A percentile compares a stretch with the other conserved stretches of the same genome.
Conservation (phyloP, 192 early-diverging fungal genomes). For the Dissophora globulifera region DNA sequence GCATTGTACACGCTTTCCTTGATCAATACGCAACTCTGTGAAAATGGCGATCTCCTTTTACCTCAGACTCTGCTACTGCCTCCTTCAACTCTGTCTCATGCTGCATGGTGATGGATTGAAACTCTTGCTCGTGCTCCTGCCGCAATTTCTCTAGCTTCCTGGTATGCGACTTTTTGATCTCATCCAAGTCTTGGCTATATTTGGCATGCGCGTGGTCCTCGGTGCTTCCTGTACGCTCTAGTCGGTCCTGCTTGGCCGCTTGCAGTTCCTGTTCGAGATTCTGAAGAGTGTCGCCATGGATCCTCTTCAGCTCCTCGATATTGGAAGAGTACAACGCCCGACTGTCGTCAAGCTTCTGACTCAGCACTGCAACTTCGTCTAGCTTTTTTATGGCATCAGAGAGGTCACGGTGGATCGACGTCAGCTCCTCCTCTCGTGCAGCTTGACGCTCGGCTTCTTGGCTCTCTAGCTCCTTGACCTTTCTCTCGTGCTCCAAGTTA, state of each 20-base stretch:
- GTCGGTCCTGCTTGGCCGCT: constrained; percentile 7
- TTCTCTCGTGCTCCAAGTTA: constrained; percentile 15
- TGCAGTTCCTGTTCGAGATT: constrained; percentile 38
- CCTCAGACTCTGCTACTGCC: constrained; percentile 16
- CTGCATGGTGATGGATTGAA: background rate
- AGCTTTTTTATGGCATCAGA: constrained; percentile 5
- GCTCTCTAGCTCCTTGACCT: constrained; percentile 5
- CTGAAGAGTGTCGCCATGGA: constrained; percentile 42
- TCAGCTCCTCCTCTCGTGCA: constrained; percentile 11
- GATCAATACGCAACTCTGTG: background rate
- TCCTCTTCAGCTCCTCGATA: constrained; percentile 35
- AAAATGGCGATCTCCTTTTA: background rate
- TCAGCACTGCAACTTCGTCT: background rate
- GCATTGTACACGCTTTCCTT: too few relatives aligned
- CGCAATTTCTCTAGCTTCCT: constrained; percentile 8
- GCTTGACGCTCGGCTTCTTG: background rate
- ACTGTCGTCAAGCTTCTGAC: constrained; percentile 18
- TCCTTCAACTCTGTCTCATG: constrained; percentile 10
- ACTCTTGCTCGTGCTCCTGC: constrained; percentile 16
- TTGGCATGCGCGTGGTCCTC: constrained; percentile 3
- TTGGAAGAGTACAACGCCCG: constrained; percentile 17
- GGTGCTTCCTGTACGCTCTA: background rate
- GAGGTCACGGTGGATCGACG: constrained; percentile 9
- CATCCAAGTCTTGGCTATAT: constrained; percentile 23
- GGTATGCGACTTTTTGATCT: constrained; percentile 4